Base-by-base conservation (phyloP, 768 basidiomycete genomes). In the Pleurotus citrinopileatus region DNA sequence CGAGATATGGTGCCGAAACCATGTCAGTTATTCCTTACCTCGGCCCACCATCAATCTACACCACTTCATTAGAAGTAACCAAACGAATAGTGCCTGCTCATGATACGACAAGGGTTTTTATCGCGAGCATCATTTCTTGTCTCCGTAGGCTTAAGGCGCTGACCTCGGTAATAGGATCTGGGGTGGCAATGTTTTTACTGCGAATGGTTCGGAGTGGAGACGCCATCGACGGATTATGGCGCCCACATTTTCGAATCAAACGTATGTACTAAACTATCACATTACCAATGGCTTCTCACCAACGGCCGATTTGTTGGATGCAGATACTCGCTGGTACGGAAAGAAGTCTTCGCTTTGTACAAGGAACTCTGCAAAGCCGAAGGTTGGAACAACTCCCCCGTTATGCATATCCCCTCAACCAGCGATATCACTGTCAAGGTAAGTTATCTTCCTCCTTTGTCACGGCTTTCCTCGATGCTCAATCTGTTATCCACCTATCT, bases 41-140 rank as follows among this genome's bases (percentile, higher is more conserved):
- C 0, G 77, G 78, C 0, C 48, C 53, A 2, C 67, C 75, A 1
- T 60, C 61, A 0, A 61, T 79, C 20, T 76, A 71, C 57, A 76
- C 76, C 3, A 66, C 72, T n/a, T 79, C 78, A 51, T 53, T 81
- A 19, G 75, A 80, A 37, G 72, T 80, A 4, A 72, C 69, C 10
- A 69, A 76, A 6, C 79, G 79, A 61, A 68, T 79, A 17, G 61
- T 65, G 5, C 61, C 59, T 1, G 76, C 75, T 4, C 74, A 70
- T 2, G 58, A 63, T 42, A 40, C 42, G 15, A 64, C 66, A 10
- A 73, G 65, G 55, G 51, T 19, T 10, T 58, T 67, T 1, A 55
- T 75, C 20, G 45, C 70, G 75, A 74, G 48, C n/a, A 72, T 63
- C 9, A 32, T 13, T 17, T 17, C 8, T 19, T 42, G 36, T 3